Conservation (phyloP, 306 rosid species). For the Quercus aquifolioides region DNA sequence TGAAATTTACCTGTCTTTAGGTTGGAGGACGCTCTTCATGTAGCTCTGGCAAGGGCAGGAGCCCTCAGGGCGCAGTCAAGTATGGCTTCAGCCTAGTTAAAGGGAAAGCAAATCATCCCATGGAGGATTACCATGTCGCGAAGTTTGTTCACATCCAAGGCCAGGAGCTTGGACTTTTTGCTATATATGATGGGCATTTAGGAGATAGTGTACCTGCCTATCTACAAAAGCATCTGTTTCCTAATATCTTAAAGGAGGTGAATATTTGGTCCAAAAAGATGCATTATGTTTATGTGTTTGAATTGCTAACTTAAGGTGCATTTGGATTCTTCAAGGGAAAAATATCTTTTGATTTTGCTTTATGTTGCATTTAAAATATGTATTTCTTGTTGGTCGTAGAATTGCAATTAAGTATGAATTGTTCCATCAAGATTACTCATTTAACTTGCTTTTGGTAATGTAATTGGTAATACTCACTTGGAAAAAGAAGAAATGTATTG, state of each 20-base stretch:
- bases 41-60: constrained; percentile 80
- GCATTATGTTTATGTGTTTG: neutral
- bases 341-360: constrained; percentile 1
- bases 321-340: neutral
- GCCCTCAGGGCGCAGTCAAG: constrained; percentile 54
- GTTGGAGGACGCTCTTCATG: constrained; percentile 69
- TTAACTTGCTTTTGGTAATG: neutral
- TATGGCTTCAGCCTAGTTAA: constrained; percentile 83
- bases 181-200: constrained; percentile 83
- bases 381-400: neutral
- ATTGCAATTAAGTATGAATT: neutral
- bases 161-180: constrained; percentile 76
- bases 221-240: constrained; percentile 70
- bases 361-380: neutral
- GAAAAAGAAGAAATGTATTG: neutral
- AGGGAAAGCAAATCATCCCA: constrained; percentile 91
- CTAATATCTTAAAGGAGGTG: constrained; percentile 80
- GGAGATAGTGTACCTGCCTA: constrained; percentile 83
- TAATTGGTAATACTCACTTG: too few relatives aligned
- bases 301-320: constrained; percentile 7
- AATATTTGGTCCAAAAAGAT: constrained; percentile 31
- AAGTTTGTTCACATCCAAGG: constrained; percentile 47
- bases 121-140: constrained; percentile 89
- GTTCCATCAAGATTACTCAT: neutral
- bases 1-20: constrained; percentile 33